Conservation (phyloP, 139 green algal genomes). For the Chlamydomonas sp. region DNA sequence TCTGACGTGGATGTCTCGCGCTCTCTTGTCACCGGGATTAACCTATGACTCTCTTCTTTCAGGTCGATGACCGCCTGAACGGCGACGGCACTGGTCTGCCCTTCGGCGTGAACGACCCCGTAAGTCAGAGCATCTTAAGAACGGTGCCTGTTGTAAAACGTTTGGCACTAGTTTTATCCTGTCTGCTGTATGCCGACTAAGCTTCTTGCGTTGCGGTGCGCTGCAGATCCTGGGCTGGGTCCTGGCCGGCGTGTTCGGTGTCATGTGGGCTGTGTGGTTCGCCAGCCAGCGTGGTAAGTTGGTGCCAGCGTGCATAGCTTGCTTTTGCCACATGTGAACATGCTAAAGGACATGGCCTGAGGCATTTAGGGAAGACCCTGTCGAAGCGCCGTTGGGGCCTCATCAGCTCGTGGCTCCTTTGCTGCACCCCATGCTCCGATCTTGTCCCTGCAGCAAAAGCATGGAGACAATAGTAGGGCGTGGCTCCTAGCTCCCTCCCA, state of each 20-base stretch:
- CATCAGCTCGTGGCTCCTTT: no score
- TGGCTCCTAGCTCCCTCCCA: not conserved
- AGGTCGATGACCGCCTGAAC: slow-evolving; percentile 83
- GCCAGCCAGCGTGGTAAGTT: slow-evolving; percentile 43
- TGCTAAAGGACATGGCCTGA: no score
- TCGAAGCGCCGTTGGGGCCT: not conserved
- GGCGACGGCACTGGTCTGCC: slow-evolving; percentile 72
- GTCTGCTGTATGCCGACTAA: not conserved
- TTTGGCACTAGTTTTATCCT: not conserved
- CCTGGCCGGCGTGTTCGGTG: slow-evolving; percentile 56
- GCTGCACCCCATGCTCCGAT: no score
- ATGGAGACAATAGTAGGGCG: no score
- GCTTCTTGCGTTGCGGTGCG: not conserved
- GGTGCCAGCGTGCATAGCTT: slow-evolving; percentile 25
- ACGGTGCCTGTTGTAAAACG: no score
- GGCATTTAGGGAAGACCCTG: not conserved
- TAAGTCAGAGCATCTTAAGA: not conserved
- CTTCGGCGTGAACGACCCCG: slow-evolving; percentile 73
- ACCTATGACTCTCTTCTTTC: slow-evolving; percentile 5
- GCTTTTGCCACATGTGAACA: not conserved
- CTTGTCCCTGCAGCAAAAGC: no score
- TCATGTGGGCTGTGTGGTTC: slow-evolving; percentile 69
- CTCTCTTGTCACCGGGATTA: not conserved
- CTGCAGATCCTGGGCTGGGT: slow-evolving; percentile 57
- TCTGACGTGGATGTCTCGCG: not conserved